These are phyloP conservation scores for Daldinia bambusicola DNA, from an alignment of 495 filamentous ascomycete genomes.

Conservation along the genomic window DNA sequence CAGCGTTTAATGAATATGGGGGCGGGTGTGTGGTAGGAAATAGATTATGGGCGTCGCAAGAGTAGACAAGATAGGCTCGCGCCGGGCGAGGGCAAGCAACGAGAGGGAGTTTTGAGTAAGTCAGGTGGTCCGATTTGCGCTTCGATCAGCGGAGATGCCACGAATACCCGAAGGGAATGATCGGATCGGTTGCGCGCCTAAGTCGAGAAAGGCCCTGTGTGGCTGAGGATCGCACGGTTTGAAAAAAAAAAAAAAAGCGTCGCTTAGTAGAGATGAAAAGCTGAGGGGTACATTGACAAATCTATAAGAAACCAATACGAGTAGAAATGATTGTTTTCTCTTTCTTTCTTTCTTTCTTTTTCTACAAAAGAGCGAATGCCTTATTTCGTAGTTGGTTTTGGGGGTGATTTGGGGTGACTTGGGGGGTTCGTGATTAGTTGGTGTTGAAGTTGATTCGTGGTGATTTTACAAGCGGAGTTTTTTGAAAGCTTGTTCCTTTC, in stretches of 20 bases:
- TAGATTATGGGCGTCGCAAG: constrained; percentile 35
- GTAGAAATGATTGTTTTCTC: not conserved
- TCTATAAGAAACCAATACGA: not conserved
- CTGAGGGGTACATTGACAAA: not conserved
- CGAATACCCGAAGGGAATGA: constrained; percentile 43
- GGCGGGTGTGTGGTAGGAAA: constrained; percentile 14
- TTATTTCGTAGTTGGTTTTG: not conserved
- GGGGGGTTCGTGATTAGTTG: not conserved
- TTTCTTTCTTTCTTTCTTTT: not conserved
- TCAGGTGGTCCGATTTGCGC: constrained; percentile 44
- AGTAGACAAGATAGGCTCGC: constrained; percentile 47
- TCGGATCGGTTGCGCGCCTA: constrained; percentile 44
- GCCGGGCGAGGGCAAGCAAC: constrained; percentile 52
- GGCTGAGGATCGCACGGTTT: constrained; percentile 38
- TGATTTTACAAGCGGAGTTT: not conserved
- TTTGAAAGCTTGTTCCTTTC: not conserved
- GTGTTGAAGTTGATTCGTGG: not conserved
- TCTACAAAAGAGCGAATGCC: not conserved
- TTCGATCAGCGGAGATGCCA: constrained; percentile 44
- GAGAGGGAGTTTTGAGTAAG: constrained; percentile 15
- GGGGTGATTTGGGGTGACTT: not conserved
- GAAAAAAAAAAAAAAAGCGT: constrained; percentile 4
- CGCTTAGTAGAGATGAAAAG: constrained; percentile 24
- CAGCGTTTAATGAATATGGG: constrained; percentile 23
- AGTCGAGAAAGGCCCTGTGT: constrained; percentile 29